Evolutionary conservation across 2,329 filamentous ascomycete genomes (phyloP).

Genomic region (Calonectria leucothoes): DNA sequence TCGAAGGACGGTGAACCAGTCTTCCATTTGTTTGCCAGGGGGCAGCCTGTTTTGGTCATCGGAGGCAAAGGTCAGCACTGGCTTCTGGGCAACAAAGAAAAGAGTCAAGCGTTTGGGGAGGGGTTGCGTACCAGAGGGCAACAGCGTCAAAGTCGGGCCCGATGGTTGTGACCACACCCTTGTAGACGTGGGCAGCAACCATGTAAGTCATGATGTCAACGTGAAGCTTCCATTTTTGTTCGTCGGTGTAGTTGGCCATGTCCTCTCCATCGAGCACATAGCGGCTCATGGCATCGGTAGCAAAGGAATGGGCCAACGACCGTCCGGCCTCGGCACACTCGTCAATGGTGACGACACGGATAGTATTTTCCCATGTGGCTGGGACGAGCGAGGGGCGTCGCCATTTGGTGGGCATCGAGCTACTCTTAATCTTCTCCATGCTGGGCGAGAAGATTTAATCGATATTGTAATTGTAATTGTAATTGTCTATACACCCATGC

Average conservation of each 20-base stretch:
- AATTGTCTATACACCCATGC: slow-evolving; percentile 30
- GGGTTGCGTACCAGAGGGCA: slow-evolving; percentile 76
- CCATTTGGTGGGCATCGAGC: slow-evolving; percentile 45
- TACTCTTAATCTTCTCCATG: slow-evolving; percentile 56
- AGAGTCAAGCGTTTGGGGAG: not conserved
- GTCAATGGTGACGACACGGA: slow-evolving; percentile 72
- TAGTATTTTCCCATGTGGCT: slow-evolving; percentile 62
- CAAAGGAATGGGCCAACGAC: slow-evolving; percentile 82
- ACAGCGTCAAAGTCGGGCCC: slow-evolving; percentile 83
- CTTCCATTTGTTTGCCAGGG: slow-evolving; percentile 79
- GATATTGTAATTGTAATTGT: slow-evolving; percentile 31
- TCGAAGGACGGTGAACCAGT: slow-evolving; percentile 77
- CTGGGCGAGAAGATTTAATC: slow-evolving; percentile 44
- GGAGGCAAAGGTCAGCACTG: slow-evolving; percentile 11
- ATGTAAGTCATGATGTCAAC: slow-evolving; percentile 82
- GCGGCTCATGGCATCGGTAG: slow-evolving; percentile 76
- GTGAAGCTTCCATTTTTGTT: slow-evolving; percentile 81
- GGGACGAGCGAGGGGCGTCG: slow-evolving; percentile 61
- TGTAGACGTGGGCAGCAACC: slow-evolving; percentile 79
- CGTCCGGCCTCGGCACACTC: slow-evolving; percentile 79
- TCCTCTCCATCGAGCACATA: slow-evolving; percentile 82
- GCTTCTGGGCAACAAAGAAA: not conserved
- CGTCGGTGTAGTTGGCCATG: slow-evolving; percentile 69
- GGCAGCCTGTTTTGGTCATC: slow-evolving; percentile 69
- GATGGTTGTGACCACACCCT: slow-evolving; percentile 79